Conservation (phyloP, 2,329 filamentous ascomycete genomes). For the Chaetothyriales sp. region DNA sequence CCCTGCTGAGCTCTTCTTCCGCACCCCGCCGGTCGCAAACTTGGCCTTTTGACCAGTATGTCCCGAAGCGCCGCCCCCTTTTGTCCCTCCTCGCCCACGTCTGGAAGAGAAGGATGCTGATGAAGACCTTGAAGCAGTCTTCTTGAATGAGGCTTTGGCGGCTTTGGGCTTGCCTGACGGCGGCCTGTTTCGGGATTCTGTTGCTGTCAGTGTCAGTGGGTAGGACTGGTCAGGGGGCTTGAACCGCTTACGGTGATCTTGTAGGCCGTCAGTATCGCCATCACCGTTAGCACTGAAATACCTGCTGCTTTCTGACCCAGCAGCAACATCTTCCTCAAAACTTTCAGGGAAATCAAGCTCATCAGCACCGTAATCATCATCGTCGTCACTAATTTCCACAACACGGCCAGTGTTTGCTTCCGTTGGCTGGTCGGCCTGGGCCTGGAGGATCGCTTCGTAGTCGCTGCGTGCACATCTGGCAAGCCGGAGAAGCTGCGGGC, state of each 20-base stretch:
- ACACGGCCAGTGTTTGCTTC: conserved; percentile 37
- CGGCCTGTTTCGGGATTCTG: neutral
- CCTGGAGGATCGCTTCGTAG: conserved; percentile 28
- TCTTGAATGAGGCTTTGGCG: conserved; percentile 2
- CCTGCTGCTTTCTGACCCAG: conserved; percentile 12
- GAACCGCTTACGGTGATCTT: neutral
- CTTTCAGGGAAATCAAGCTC: conserved; percentile 19
- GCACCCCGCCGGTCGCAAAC: conserved; percentile 1
- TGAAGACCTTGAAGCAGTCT: neutral
- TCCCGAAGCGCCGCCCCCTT: conserved; percentile 4
- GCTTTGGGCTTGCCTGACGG: neutral
- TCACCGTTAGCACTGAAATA: conserved; percentile 13
- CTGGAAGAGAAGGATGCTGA: conserved; percentile 3
- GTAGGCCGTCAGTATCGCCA: neutral
- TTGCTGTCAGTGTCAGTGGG: neutral
- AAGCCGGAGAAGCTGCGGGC: conserved; percentile 28
- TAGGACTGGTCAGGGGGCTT: neutral
- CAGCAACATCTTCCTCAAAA: conserved; percentile 12
- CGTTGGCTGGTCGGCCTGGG: conserved; percentile 27
- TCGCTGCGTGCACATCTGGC: conserved; percentile 26
- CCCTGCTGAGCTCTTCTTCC: conserved; percentile 7
- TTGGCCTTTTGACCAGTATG: conserved; percentile 2
- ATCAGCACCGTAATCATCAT: conserved; percentile 16
- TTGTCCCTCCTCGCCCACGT: conserved; percentile 2
- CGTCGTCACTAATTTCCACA: conserved; percentile 32